A percentile compares a stretch with the other conserved stretches of the same genome.
phyloP scores from a whole-genome alignment of 352 stramenopile genomes.

The Phytophthora constricta region DNA sequence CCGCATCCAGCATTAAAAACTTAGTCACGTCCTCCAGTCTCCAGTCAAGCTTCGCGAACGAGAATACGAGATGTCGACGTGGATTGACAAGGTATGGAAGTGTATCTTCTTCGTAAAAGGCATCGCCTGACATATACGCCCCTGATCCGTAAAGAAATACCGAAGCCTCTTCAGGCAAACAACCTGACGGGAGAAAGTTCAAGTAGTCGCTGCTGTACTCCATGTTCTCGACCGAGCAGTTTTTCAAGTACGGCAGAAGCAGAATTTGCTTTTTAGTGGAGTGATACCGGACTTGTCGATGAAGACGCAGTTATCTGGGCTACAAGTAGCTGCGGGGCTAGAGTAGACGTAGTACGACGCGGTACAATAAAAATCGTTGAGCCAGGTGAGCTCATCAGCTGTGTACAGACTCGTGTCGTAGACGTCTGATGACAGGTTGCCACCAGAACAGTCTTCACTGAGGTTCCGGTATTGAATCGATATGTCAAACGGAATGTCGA shows the following conservation, averaged over 20 bases:
- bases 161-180: conserved; percentile 26
- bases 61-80: conserved; percentile 41
- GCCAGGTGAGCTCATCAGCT: conserved; percentile 9
- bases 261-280: conserved; percentile 47
- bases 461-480: conserved; percentile 39
- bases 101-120: conserved; percentile 15
- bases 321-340: conserved; percentile 33
- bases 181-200: conserved; percentile 41
- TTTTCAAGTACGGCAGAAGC: conserved; percentile 47
- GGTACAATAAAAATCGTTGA: conserved; percentile 30
- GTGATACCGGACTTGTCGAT: conserved; percentile 39
- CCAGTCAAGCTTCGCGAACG: conserved; percentile 47
- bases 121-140: conserved; percentile 37
- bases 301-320: conserved; percentile 48
- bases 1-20: conserved; percentile 40
- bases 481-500: conserved; percentile 39
- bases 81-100: conserved; percentile 35
- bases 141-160: conserved; percentile 46
- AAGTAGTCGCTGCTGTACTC: conserved; percentile 43
- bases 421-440: conserved; percentile 15
- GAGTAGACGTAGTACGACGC: conserved; percentile 34
- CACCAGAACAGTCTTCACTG: conserved; percentile 32
- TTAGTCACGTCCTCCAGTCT: conserved; percentile 36
- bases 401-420: conserved; percentile 25
- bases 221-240: conserved; percentile 44